Evolutionary conservation across 2,329 filamentous ascomycete genomes (phyloP).

Genomic region (Colletotrichum theobromicola): DNA sequence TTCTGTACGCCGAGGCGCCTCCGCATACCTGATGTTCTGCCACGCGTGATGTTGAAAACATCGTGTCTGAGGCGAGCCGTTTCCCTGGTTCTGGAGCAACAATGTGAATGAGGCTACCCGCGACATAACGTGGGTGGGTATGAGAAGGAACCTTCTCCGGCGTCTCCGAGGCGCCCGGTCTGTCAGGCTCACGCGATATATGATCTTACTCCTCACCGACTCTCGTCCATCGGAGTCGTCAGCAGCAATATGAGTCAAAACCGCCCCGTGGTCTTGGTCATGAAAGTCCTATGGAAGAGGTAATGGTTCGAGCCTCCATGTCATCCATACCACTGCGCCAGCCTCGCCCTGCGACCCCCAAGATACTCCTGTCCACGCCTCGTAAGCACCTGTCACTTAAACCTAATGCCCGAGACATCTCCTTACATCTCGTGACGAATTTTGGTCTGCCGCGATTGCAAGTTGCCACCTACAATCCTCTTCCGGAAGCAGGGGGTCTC

Average conservation of each 20-base stretch:
- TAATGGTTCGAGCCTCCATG: neutral
- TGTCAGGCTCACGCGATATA: neutral
- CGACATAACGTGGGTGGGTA: neutral
- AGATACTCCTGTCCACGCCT: neutral
- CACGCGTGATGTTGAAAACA: neutral
- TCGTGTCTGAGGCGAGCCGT: neutral
- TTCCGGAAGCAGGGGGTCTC: too few species aligned
- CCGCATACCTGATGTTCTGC: neutral
- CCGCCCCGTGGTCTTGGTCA: neutral
- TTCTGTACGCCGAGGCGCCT: neutral
- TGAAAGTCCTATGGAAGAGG: neutral
- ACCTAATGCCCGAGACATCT: neutral
- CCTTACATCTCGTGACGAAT: neutral
- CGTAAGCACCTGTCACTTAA: neutral
- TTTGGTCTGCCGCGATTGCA: neutral
- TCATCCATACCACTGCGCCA: neutral
- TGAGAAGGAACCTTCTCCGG: neutral
- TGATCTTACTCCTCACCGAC: neutral
- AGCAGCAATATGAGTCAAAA: neutral
- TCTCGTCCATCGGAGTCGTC: neutral
- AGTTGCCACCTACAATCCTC: neutral
- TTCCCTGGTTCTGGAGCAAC: neutral
- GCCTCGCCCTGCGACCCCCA: neutral
- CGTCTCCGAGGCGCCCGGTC: neutral
- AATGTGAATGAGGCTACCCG: neutral